Evolutionary conservation across 2,329 filamentous ascomycete species (phyloP).

Genomic region (Trichophyton mentagrophytes): DNA sequence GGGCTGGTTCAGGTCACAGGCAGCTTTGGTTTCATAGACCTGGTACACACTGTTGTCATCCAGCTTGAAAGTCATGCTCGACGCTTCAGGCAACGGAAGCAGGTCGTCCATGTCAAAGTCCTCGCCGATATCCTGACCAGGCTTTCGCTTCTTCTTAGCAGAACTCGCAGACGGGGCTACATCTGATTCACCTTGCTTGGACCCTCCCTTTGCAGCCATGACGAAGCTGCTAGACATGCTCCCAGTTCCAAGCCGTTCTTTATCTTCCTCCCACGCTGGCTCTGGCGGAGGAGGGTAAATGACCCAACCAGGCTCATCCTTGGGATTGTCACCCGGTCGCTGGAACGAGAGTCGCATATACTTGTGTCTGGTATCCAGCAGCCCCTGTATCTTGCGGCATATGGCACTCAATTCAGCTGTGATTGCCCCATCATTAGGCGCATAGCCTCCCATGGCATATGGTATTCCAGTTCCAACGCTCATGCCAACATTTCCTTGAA

Average conservation of each 20-base stretch:
- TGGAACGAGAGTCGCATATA: slow-evolving; percentile 82
- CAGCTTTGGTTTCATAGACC: slow-evolving; percentile 61
- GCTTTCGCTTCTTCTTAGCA: slow-evolving; percentile 57
- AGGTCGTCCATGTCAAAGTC: slow-evolving; percentile 77
- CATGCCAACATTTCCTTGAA: slow-evolving; percentile 38
- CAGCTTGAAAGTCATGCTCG: slow-evolving; percentile 61
- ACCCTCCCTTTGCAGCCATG: slow-evolving; percentile 16
- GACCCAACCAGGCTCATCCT: slow-evolving; percentile 67
- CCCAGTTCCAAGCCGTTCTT: slow-evolving; percentile 28
- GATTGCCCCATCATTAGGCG: slow-evolving; percentile 63
- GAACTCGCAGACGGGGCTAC: slow-evolving; percentile 29
- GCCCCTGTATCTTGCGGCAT: slow-evolving; percentile 77
- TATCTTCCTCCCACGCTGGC: slow-evolving; percentile 67
- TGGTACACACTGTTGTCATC: slow-evolving; percentile 84
- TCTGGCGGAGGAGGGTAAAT: slow-evolving; percentile 88
- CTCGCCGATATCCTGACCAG: slow-evolving; percentile 78
- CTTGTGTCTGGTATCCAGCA: slow-evolving; percentile 77
- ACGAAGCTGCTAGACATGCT: slow-evolving; percentile 20
- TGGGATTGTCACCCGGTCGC: slow-evolving; percentile 70
- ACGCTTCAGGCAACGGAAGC: slow-evolving; percentile 56
- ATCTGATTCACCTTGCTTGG: slow-evolving; percentile 19
- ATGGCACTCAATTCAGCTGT: slow-evolving; percentile 74
- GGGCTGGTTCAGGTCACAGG: slow-evolving; percentile 51
- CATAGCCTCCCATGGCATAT: slow-evolving; percentile 49
- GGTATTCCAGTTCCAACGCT: slow-evolving; percentile 50